Conservation (phyloP, 805 yeast species). For the Ogataea pini region DNA sequence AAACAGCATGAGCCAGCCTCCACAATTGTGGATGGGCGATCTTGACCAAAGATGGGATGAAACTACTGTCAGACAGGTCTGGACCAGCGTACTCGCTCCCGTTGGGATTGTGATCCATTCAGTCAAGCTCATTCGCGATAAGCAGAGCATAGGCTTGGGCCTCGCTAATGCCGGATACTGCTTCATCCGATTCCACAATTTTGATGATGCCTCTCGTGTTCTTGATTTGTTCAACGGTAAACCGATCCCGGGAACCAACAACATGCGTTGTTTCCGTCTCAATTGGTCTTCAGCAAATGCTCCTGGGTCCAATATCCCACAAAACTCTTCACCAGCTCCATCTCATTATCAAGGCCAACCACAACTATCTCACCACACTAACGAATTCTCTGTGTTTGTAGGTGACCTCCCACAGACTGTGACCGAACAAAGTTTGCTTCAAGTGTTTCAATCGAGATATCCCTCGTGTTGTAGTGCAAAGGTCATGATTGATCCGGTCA, state of each 20-base stretch:
- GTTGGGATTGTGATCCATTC: slow-evolving; percentile 58
- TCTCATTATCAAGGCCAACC: slow-evolving; percentile 13
- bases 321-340: slow-evolving; percentile 10
- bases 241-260: slow-evolving; percentile 64
- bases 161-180: slow-evolving; percentile 70
- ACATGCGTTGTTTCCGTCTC: slow-evolving; percentile 56
- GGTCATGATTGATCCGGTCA: slow-evolving; percentile 70
- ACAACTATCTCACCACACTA: slow-evolving; percentile 8
- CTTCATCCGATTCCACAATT: slow-evolving; percentile 70
- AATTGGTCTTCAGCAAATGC: slow-evolving; percentile 69
- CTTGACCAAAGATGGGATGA: slow-evolving; percentile 86
- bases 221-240: slow-evolving; percentile 63
- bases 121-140: slow-evolving; percentile 73
- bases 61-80: slow-evolving; percentile 58
- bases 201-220: slow-evolving; percentile 64
- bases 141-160: slow-evolving; percentile 37
- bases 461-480: slow-evolving; percentile 76
- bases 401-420: slow-evolving; percentile 81
- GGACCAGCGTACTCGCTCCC: slow-evolving; percentile 51
- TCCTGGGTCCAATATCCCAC: slow-evolving; percentile 21
- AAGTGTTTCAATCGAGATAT: slow-evolving; percentile 65
- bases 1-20: slow-evolving; percentile 24
- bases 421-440: slow-evolving; percentile 63
- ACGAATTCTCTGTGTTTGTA: slow-evolving; percentile 73
- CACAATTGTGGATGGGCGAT: slow-evolving; percentile 86